Base-by-base conservation (phyloP, 306 rosid species). In the Glycine soja region DNA sequence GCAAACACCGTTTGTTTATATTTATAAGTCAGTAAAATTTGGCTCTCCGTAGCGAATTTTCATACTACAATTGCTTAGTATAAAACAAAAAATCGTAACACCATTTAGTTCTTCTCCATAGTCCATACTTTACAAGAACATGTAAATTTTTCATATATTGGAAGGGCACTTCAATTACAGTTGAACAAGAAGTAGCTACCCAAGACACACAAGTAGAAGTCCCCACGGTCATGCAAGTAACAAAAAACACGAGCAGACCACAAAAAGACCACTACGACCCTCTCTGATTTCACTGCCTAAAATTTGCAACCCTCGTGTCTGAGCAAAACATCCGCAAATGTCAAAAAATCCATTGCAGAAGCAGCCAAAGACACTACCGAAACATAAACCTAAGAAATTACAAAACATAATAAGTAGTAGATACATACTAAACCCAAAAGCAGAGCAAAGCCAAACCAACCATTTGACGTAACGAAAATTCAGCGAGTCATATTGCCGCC, bases 271-370 rank as follows among this genome's bases (percentile, higher is more conserved):
- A 73, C 63, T 62, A 72, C 18, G 79, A 77, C 66, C 15, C 73
- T 32, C 73, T 30, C 67, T 59, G 36, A 59, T 62, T 76, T 53
- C 59, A 19, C 61, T 52, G 53, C 57, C 83, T 70, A 84, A 40
- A 48, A 56, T 56, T 72, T 76, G 62, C 76, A 78, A 69, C 18
- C 68, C 10, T 42, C 5, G 56, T 43, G 13, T 79, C 87, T 7
- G 3, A 64, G 87, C 81, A 81, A 82, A 66, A 76, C 90, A 81
- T 73, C 97, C 84, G 98, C 94, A 90, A 87, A 70, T 88, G 87
- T 79, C 78, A 79, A 94, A 92, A 94, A 94, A 56, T 86, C 70
- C 93, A 90, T 74, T 83, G 97, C 93, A 92, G 94, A 86, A 57
- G 85, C 67, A 74, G 87, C 84, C 54, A 9, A 62, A 47, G 63